Percentiles rank a stretch among this genome's conserved stretches.
Conservation (phyloP, 2,329 filamentous ascomycete genomes). For the Zymoseptoria crescenta region DNA sequence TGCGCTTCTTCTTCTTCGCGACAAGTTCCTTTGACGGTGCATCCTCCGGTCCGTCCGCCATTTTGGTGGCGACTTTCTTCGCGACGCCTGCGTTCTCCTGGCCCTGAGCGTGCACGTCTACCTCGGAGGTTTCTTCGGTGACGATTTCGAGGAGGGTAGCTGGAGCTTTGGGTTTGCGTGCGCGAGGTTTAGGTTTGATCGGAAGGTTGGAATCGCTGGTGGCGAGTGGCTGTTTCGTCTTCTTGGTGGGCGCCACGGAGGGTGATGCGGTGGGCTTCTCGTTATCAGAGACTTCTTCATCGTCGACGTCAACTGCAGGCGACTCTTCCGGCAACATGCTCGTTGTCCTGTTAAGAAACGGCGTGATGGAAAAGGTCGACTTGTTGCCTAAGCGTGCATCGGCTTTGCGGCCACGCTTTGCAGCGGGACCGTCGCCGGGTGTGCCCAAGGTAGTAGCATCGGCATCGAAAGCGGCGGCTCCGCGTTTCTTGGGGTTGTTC, state of each 20-base stretch:
- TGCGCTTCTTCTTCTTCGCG: conserved; percentile 33
- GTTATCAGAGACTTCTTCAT: conserved; percentile 22
- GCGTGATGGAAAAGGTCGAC: conserved; percentile 87
- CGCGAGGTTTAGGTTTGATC: conserved; percentile 31
- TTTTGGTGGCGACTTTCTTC: conserved; percentile 35
- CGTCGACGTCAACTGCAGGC: conserved; percentile 31
- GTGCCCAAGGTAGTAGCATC: conserved; percentile 43
- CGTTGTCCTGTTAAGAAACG: conserved; percentile 73
- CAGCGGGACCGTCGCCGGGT: conserved; percentile 39
- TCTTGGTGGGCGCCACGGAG: conserved; percentile 21
- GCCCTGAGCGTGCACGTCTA: conserved; percentile 29
- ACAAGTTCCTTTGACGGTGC: conserved; percentile 28
- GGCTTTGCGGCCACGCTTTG: conserved; percentile 40
- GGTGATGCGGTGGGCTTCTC: conserved; percentile 21
- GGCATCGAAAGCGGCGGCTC: conserved; percentile 35
- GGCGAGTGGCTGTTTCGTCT: conserved; percentile 36
- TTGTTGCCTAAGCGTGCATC: conserved; percentile 68
- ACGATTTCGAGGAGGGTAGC: conserved; percentile 37
- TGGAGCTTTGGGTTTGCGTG: conserved; percentile 31
- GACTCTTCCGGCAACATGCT: conserved; percentile 44
- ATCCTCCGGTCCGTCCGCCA: conserved; percentile 23
- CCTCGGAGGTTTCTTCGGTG: conserved; percentile 34
- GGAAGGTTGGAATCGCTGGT: conserved; percentile 37
- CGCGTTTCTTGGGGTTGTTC: conserved; percentile 33
- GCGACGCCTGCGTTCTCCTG: conserved; percentile 30